These are phyloP conservation scores for Penicillium cinerascens DNA, from an alignment of 495 filamentous ascomycete genomes.

Conservation along the genomic window DNA sequence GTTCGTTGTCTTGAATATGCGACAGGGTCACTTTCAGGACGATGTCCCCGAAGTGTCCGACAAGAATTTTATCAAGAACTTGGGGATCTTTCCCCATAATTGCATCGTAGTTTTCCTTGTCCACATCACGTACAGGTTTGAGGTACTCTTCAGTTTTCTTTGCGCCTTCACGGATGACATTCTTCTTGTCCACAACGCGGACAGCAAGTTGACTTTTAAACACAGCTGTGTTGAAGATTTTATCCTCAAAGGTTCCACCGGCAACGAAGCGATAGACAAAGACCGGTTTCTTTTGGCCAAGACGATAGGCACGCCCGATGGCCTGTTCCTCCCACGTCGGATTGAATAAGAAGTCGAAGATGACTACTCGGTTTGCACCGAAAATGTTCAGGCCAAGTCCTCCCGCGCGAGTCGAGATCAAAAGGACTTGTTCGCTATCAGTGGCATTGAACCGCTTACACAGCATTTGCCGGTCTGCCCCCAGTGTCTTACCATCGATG, in stretches of 20 bases:
- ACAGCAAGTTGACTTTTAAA: slow-evolving; percentile 79
- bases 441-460: slow-evolving; percentile 63
- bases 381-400: slow-evolving; percentile 79
- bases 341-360: slow-evolving; percentile 81
- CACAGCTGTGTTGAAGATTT: slow-evolving; percentile 63
- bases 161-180: slow-evolving; percentile 54
- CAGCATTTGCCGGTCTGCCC: slow-evolving; percentile 52
- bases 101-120: slow-evolving; percentile 48
- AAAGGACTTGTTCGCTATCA: slow-evolving; percentile 51
- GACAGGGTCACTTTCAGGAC: slow-evolving; percentile 54
- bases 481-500: slow-evolving; percentile 61
- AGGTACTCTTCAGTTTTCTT: slow-evolving; percentile 53
- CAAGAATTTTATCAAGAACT: slow-evolving; percentile 68
- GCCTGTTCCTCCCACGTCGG: slow-evolving; percentile 84
- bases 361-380: slow-evolving; percentile 82
- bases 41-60: slow-evolving; percentile 17
- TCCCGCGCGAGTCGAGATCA: slow-evolving; percentile 82
- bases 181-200: slow-evolving; percentile 81
- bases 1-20: slow-evolving; percentile 56
- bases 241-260: slow-evolving; percentile 76
- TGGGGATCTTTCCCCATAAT: slow-evolving; percentile 60
- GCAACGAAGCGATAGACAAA: slow-evolving; percentile 83
- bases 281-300: slow-evolving; percentile 80
- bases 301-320: slow-evolving; percentile 79
- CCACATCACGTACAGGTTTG: slow-evolving; percentile 49